Base-by-base conservation (phyloP, 2,329 filamentous ascomycete genomes). In the Alternaria triticina region DNA sequence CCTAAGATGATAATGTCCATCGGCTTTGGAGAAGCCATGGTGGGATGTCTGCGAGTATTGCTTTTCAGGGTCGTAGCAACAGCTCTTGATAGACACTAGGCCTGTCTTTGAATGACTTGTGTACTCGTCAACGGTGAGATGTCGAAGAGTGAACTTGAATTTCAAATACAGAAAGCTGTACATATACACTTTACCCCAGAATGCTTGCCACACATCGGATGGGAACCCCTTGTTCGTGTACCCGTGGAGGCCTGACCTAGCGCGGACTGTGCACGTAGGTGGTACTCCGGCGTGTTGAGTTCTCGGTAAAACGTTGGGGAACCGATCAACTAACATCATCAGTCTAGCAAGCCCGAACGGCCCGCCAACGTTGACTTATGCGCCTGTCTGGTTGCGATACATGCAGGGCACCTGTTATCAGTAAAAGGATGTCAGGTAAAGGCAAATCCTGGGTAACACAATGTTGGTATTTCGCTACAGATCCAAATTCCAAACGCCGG, bases 1-100 rank as follows among this genome's bases (percentile, higher is more conserved):
- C 76, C 75, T 15, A 78, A 67, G 30, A 77, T 77, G 45, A 72
- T 69, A 27, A 77, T 74, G 30, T 71, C 66, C 27, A 74, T 66
- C 20, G 68, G 66, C 56, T 49, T 36, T 46, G 55, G 10, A 8
- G 54, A 49, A 12, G 62, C 54, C 59, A 67, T 65, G 22, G 12
- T 23, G 47, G 25, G 15, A 15, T 30, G 6, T 17, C 5, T n/a
- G 20, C 11, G 47, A 4, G 7, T 20, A n/a, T 47, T 27, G 52
- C 6, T 43, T 28, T 13, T 5, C 28, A 20, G 11, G 5, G 15
- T 15, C 12, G 13, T 50, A 5, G 2, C 13, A 3, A 23, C 1
- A 44, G 3, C 15, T 12, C 10, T 51, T 3, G 49, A 36, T 36
- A 4, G 49, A 23, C 10, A 22, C 6, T 13, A 36, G 10, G 17